Conservation (phyloP, 1,139 yeast genomes). For the Blastobotrys arbuscula region DNA sequence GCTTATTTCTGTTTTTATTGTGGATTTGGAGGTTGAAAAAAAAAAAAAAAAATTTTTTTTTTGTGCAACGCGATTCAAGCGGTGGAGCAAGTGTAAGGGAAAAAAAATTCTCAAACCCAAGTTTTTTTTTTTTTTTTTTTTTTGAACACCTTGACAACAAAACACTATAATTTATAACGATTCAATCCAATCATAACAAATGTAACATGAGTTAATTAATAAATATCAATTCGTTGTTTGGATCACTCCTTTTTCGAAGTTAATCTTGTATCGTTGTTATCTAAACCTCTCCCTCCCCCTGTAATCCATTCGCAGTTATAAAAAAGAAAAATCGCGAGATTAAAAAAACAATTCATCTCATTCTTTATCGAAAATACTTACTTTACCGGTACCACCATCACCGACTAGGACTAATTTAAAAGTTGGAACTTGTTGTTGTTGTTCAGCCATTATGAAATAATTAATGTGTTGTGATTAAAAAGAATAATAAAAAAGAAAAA, state of each 20-base stretch:
- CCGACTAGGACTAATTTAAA: slow-evolving; percentile 97
- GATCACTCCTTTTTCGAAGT: too few relatives aligned
- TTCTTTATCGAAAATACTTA: slow-evolving; percentile 30
- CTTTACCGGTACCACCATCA: slow-evolving; percentile 99
- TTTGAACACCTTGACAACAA: neutral
- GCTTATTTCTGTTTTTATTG: slow-evolving; percentile 1
- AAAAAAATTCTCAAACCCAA: neutral
- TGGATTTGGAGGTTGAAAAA: neutral
- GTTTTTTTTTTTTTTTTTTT: too few relatives aligned
- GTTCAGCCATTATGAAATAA: slow-evolving; percentile 42
- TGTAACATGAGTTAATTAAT: too few relatives aligned
- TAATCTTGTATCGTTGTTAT: too few relatives aligned
- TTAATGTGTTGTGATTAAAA: neutral
- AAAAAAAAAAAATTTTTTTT: neutral
- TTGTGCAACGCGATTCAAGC: neutral
- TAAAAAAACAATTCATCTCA: too few relatives aligned
- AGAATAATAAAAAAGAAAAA: slow-evolving; percentile 6
- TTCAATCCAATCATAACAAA: neutral
- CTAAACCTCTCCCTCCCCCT: too few relatives aligned
- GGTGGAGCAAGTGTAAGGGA: too few relatives aligned
- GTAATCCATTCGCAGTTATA: too few relatives aligned
- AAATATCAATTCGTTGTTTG: neutral
- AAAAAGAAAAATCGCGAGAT: too few relatives aligned
- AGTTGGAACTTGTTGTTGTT: slow-evolving; percentile 64
- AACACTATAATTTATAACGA: neutral